phyloP scores from a whole-genome alignment of 805 yeast species.

The Helenozyma rhizophorensis region DNA sequence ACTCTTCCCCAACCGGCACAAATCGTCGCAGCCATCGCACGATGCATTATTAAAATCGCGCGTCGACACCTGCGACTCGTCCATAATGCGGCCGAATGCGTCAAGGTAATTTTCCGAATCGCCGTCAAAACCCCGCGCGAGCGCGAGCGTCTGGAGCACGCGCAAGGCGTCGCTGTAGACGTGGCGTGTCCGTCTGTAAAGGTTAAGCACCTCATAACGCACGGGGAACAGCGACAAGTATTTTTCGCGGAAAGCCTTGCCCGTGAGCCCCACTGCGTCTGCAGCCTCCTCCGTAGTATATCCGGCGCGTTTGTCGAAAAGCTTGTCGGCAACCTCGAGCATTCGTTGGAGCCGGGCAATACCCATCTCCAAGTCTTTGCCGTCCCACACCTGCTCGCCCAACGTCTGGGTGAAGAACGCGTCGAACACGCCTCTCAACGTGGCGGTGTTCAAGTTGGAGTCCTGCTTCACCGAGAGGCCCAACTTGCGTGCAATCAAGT shows the following conservation, averaged over 20 bases:
- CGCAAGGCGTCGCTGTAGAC: slow-evolving; percentile 59
- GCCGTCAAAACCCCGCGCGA: slow-evolving; percentile 26
- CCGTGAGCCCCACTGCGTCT: slow-evolving; percentile 34
- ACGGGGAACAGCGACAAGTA: slow-evolving; percentile 55
- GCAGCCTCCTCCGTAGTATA: slow-evolving; percentile 49
- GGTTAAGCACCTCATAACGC: slow-evolving; percentile 48
- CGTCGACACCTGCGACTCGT: slow-evolving; percentile 55
- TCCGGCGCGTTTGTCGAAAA: slow-evolving; percentile 36
- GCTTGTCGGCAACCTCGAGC: slow-evolving; percentile 42
- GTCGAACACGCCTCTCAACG: slow-evolving; percentile 62
- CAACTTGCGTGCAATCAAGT: slow-evolving; percentile 47
- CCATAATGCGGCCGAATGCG: slow-evolving; percentile 52
- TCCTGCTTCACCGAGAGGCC: slow-evolving; percentile 41
- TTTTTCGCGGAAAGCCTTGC: slow-evolving; percentile 25
- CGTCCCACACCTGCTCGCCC: slow-evolving; percentile 38
- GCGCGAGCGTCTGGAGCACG: slow-evolving; percentile 47
- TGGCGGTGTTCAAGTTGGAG: slow-evolving; percentile 53
- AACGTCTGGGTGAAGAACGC: slow-evolving; percentile 36
- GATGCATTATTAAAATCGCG: slow-evolving; percentile 49
- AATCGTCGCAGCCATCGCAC: slow-evolving; percentile 43
- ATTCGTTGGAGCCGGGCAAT: slow-evolving; percentile 35
- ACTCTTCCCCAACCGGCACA: slow-evolving; percentile 49
- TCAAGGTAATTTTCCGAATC: slow-evolving; percentile 31
- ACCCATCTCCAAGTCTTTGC: slow-evolving; percentile 40
- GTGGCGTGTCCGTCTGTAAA: slow-evolving; percentile 57